Evolutionary conservation across 1,284 basidiomycete species (phyloP).

Genomic region (Ganoderma meredithae): DNA sequence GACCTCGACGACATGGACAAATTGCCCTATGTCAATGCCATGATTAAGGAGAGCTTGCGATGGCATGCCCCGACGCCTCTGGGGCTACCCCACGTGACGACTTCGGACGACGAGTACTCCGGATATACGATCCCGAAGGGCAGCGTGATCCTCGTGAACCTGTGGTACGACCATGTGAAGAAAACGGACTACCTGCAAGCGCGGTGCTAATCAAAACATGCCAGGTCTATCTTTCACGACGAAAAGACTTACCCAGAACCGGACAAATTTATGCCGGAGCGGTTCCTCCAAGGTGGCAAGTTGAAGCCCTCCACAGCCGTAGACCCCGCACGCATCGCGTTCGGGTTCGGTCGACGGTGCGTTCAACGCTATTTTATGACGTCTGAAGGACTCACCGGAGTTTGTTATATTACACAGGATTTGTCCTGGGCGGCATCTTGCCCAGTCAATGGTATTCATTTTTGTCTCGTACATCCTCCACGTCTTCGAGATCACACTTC

Average conservation of each 20-base stretch:
- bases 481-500: slow-evolving; percentile 22
- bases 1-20: slow-evolving; percentile 44
- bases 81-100: slow-evolving; percentile 11
- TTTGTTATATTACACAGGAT: slow-evolving; percentile 4
- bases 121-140: slow-evolving; percentile 26
- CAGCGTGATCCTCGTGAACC: slow-evolving; percentile 16
- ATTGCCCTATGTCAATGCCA: slow-evolving; percentile 43
- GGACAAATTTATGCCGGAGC: slow-evolving; percentile 26
- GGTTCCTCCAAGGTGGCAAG: slow-evolving; percentile 24
- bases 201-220: no score
- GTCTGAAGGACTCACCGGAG: background rate
- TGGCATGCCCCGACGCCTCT: slow-evolving; percentile 34
- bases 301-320: background rate
- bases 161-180: slow-evolving; percentile 16
- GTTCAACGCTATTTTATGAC: background rate
- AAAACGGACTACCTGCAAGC: background rate
- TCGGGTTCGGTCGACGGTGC: slow-evolving; percentile 29
- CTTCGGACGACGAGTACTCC: slow-evolving; percentile 17
- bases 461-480: slow-evolving; percentile 27
- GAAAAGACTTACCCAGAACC: slow-evolving; percentile 18
- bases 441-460: slow-evolving; percentile 21
- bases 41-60: slow-evolving; percentile 46
- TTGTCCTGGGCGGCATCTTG: slow-evolving; percentile 26
- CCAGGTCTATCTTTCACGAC: slow-evolving; percentile 21
- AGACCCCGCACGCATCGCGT: slow-evolving; percentile 13